Percentiles rank a stretch among this genome's conserved stretches.
phyloP scores from a whole-genome alignment of 1,139 yeast species.

The Taphrina betulina region DNA sequence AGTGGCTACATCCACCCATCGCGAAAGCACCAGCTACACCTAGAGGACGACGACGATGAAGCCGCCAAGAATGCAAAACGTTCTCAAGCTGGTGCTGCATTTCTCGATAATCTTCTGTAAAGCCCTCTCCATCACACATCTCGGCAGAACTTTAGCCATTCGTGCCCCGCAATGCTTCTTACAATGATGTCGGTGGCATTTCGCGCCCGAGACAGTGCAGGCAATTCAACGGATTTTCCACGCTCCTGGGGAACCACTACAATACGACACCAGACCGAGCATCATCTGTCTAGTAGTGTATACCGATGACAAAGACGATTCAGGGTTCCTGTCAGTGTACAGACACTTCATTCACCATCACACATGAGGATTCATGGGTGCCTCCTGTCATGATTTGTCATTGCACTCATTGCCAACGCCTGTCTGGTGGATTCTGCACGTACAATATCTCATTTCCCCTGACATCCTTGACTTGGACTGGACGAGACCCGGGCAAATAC shows the following conservation, averaged over 20 bases:
- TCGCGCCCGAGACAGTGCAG: too few species aligned
- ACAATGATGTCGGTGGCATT: too few species aligned
- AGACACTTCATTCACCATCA: slow-evolving; percentile 3
- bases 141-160: too few species aligned
- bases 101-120: slow-evolving; percentile 2
- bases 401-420: slow-evolving; percentile 6
- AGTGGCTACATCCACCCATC: slow-evolving; percentile 10
- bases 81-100: slow-evolving; percentile 3
- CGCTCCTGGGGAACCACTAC: too few species aligned
- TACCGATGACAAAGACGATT: slow-evolving; percentile 1
- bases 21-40: slow-evolving; percentile 2
- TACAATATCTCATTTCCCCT: slow-evolving; percentile 11
- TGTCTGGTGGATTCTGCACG: slow-evolving; percentile 17
- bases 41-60: background rate
- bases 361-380: slow-evolving; percentile 2
- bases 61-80: slow-evolving; percentile 3
- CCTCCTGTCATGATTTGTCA: slow-evolving; percentile 20
- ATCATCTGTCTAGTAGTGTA: too few species aligned
- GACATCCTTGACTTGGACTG: slow-evolving; percentile 2
- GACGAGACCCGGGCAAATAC: slow-evolving; percentile 2
- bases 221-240: too few species aligned
- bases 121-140: too few species aligned
- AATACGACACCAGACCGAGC: too few species aligned
- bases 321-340: slow-evolving; percentile 7
- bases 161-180: too few species aligned